Percentiles rank a stretch among this genome's conserved stretches.
phyloP scores from a whole-genome alignment of 1,139 yeast genomes.

The Pichia sp. region DNA sequence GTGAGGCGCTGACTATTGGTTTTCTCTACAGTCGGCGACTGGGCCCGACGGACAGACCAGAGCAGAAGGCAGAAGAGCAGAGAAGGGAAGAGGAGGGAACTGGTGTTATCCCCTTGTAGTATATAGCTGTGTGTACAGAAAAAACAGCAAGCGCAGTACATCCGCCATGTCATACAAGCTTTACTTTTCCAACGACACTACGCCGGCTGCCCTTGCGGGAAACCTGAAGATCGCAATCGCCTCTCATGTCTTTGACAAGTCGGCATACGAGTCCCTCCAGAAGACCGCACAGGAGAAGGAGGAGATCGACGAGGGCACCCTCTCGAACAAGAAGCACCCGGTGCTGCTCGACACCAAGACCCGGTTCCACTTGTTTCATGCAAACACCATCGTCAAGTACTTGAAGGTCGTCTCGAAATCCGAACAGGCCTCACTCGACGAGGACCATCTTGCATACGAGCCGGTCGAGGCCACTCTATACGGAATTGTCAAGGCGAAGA shows the following conservation, averaged over 20 bases:
- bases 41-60: not conserved
- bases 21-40: not conserved
- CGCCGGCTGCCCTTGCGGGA: conserved; percentile 42
- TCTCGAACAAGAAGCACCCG: conserved; percentile 31
- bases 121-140: not conserved
- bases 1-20: not conserved
- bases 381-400: conserved; percentile 79
- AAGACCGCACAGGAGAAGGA: conserved; percentile 31
- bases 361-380: conserved; percentile 57
- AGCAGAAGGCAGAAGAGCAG: not conserved
- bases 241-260: conserved; percentile 35
- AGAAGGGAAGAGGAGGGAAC: not conserved
- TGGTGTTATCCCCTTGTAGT: not conserved
- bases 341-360: conserved; percentile 5
- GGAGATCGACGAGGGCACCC: conserved; percentile 30
- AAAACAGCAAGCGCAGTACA: not conserved
- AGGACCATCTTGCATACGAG: conserved; percentile 15
- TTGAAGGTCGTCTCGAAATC: conserved; percentile 36
- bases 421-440: not conserved
- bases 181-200: conserved; percentile 41
- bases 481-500: conserved; percentile 24
- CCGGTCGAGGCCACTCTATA: conserved; percentile 25
- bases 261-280: conserved; percentile 7
- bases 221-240: conserved; percentile 63
- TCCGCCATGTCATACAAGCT: conserved; percentile 32